These are phyloP conservation scores for Trifolium subterraneum DNA, from an alignment of 306 rosid species.

Conservation along the genomic window DNA sequence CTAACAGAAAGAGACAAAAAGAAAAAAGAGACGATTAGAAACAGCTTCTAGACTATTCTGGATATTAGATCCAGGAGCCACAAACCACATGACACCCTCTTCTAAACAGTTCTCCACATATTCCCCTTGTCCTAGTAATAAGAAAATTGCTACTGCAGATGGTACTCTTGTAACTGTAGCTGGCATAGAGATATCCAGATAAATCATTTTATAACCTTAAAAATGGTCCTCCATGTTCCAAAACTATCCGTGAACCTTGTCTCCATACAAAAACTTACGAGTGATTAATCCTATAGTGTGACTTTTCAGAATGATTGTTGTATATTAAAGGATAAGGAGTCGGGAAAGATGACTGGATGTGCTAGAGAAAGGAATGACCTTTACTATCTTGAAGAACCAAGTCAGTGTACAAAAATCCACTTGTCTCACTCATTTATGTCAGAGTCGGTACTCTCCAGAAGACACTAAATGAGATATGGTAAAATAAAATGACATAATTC, in stretches of 20 bases:
- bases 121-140: too few relatives aligned
- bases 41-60: neutral
- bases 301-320: neutral
- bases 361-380: neutral
- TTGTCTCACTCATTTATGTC: neutral
- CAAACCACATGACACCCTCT: too few relatives aligned
- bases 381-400: neutral
- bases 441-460: too few relatives aligned
- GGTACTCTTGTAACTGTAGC: too few relatives aligned
- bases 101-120: too few relatives aligned
- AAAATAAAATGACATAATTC: too few relatives aligned
- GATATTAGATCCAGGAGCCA: too few relatives aligned
- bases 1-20: neutral
- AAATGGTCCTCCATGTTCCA: neutral
- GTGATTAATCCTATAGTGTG: neutral
- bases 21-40: neutral
- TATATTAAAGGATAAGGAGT: neutral
- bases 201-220: too few relatives aligned
- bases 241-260: neutral
- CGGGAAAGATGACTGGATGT: neutral
- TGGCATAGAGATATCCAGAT: too few relatives aligned
- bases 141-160: too few relatives aligned
- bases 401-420: neutral
- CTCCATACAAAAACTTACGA: neutral
- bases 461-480: too few relatives aligned